Evolutionary conservation across 345 rosid species (phyloP).

Genomic region (Abelmoschus esculentus): DNA sequence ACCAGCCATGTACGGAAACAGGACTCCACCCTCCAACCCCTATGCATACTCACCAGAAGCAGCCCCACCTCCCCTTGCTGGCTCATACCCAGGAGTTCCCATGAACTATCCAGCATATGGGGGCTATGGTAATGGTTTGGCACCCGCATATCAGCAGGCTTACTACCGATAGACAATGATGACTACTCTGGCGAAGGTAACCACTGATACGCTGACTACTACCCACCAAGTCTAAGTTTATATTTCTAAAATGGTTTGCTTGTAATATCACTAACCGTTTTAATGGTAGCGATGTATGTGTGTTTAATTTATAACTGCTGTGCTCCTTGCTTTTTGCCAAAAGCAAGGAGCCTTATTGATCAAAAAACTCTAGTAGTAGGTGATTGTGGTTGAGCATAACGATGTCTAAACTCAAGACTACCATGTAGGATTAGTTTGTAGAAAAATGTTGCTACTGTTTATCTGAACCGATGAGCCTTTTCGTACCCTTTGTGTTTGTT

Average conservation of each 20-base stretch:
- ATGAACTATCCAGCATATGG: conserved; percentile 57
- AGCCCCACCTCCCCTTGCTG: conserved; percentile 40
- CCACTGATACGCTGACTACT: conserved; percentile 54
- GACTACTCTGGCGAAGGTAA: conserved; percentile 54
- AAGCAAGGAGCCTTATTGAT: conserved; percentile 48
- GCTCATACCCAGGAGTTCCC: conserved; percentile 50
- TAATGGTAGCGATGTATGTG: conserved; percentile 57
- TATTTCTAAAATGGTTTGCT: conserved; percentile 41
- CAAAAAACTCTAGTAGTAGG: conserved; percentile 41
- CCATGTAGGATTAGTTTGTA: conserved; percentile 25
- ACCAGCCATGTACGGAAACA: conserved; percentile 52
- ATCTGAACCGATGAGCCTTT: background rate
- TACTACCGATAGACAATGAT: conserved; percentile 57
- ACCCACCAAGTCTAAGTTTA: conserved; percentile 27
- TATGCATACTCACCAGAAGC: conserved; percentile 65
- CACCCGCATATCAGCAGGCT: conserved; percentile 78
- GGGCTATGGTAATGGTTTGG: conserved; percentile 47
- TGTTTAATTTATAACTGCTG: conserved; percentile 42
- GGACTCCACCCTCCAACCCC: conserved; percentile 49
- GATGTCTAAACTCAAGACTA: conserved; percentile 21
- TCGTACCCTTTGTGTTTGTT: background rate
- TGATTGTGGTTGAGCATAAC: conserved; percentile 39
- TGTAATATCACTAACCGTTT: conserved; percentile 71
- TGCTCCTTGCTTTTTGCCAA: conserved; percentile 21
- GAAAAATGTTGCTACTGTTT: conserved; percentile 10